These are phyloP conservation scores for Claviceps sp. DNA, from an alignment of 2,329 filamentous ascomycete genomes.

Conservation along the genomic window DNA sequence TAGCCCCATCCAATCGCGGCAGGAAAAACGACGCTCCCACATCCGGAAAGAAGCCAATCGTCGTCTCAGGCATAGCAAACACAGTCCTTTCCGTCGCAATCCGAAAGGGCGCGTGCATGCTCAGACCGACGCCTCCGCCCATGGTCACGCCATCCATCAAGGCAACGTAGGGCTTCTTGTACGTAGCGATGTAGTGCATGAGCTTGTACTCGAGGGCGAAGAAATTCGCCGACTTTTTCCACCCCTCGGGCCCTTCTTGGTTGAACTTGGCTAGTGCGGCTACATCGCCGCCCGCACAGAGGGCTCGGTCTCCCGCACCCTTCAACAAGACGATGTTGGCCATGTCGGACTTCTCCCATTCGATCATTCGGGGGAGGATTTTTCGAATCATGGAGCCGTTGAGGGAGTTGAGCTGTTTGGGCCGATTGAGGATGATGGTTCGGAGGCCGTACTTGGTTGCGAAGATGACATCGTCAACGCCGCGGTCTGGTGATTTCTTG, in stretches of 20 bases:
- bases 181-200: conserved; percentile 89
- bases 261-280: conserved; percentile 64
- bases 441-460: conserved; percentile 78
- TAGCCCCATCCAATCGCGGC: conserved; percentile 69
- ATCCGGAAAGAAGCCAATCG: conserved; percentile 96
- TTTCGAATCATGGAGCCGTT: conserved; percentile 92
- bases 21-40: conserved; percentile 95
- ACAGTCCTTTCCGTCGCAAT: conserved; percentile 92
- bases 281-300: conserved; percentile 93
- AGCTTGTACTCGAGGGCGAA: conserved; percentile 94
- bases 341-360: conserved; percentile 92
- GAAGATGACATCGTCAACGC: conserved; percentile 86
- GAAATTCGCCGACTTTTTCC: conserved; percentile 66
- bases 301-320: conserved; percentile 69
- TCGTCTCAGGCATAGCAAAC: conserved; percentile 98
- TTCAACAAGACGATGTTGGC: conserved; percentile 89
- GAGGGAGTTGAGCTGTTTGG: conserved; percentile 80
- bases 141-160: conserved; percentile 98
- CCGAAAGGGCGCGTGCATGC: conserved; percentile 86
- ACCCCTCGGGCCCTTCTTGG: conserved; percentile 50
- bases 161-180: conserved; percentile 81
- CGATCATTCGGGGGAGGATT: conserved; percentile 75
- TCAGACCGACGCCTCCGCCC: conserved; percentile 91
- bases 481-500: conserved; percentile 52
- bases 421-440: conserved; percentile 87